These are phyloP conservation scores for Sugiyamaella pinicola DNA, from an alignment of 1,139 yeast species.

Conservation along the genomic window DNA sequence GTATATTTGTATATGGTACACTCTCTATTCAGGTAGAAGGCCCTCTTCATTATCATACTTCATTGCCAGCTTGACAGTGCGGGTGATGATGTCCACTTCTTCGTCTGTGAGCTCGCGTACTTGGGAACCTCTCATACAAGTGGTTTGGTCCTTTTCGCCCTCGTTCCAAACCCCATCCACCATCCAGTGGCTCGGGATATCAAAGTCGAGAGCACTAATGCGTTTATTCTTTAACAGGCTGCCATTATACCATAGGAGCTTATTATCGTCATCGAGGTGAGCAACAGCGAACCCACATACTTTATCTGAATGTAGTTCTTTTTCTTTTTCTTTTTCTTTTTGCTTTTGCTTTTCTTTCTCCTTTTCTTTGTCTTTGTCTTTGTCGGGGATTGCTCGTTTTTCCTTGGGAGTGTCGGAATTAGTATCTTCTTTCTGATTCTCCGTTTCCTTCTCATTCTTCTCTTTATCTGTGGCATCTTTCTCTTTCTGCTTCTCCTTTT, in stretches of 20 bases:
- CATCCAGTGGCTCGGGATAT: slow-evolving; percentile 16
- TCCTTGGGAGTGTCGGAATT: no score
- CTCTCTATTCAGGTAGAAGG: not conserved
- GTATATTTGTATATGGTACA: slow-evolving; percentile 1
- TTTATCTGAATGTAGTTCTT: not conserved
- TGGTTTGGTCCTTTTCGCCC: not conserved
- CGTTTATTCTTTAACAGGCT: slow-evolving; percentile 8
- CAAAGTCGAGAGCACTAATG: not conserved
- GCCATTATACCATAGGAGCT: slow-evolving; percentile 18
- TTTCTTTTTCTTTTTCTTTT: not conserved
- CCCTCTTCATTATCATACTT: slow-evolving; percentile 7
- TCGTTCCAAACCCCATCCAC: slow-evolving; percentile 7
- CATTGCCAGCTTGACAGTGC: not conserved
- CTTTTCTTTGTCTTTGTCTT: not conserved
- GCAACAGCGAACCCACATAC: slow-evolving; percentile 12
- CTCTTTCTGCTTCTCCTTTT: not conserved
- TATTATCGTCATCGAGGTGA: slow-evolving; percentile 11
- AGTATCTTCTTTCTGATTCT: no score
- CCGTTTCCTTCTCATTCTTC: not conserved
- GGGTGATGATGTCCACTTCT: not conserved
- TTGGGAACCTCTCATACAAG: slow-evolving; percentile 5
- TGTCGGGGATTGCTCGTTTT: not conserved
- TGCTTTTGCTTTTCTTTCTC: not conserved
- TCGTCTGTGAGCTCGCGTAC: not conserved
- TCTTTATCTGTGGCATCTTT: no score